Evolutionary conservation across 2,329 filamentous ascomycete genomes (phyloP).

Genomic region (Rasamsonia emersonii): DNA sequence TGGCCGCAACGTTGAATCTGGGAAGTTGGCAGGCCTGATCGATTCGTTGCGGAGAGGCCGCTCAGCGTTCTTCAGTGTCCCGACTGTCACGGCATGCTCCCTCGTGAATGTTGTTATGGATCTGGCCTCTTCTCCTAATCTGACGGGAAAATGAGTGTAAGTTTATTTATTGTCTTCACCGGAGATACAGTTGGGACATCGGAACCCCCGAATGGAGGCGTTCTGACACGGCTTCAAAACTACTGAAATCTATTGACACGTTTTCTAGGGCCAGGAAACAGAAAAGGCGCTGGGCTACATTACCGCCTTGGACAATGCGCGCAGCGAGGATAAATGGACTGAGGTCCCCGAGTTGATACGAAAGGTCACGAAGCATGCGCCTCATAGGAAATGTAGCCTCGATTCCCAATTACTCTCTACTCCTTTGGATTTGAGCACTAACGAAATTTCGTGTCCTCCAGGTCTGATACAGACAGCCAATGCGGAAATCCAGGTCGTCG

Average conservation of each 20-base stretch:
- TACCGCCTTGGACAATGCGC: conserved; percentile 70
- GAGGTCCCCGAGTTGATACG: conserved; percentile 79
- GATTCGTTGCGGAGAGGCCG: no score
- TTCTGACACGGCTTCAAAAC: neutral
- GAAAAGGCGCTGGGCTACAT: conserved; percentile 78
- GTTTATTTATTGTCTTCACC: conserved; percentile 1
- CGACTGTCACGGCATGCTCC: neutral
- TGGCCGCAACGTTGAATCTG: no score
- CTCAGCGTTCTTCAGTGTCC: neutral
- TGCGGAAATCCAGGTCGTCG: conserved; percentile 57
- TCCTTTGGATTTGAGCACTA: conserved; percentile 8
- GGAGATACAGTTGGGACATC: no score
- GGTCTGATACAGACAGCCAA: conserved; percentile 63
- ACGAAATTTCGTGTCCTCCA: conserved; percentile 26
- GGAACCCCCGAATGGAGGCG: conserved; percentile 2
- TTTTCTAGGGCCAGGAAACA: conserved; percentile 42
- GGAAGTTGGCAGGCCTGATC: no score
- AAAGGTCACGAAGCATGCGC: conserved; percentile 91
- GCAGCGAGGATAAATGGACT: conserved; percentile 81
- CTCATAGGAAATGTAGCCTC: conserved; percentile 66
- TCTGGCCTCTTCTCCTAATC: conserved; percentile 4
- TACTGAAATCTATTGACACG: conserved; percentile 12
- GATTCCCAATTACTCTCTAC: conserved; percentile 7
- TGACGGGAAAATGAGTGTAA: conserved; percentile 16
- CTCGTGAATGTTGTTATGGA: conserved; percentile 6